These are phyloP conservation scores for Rheum nobile DNA, from an alignment of 148 eudicot genomes.

Conservation along the genomic window DNA sequence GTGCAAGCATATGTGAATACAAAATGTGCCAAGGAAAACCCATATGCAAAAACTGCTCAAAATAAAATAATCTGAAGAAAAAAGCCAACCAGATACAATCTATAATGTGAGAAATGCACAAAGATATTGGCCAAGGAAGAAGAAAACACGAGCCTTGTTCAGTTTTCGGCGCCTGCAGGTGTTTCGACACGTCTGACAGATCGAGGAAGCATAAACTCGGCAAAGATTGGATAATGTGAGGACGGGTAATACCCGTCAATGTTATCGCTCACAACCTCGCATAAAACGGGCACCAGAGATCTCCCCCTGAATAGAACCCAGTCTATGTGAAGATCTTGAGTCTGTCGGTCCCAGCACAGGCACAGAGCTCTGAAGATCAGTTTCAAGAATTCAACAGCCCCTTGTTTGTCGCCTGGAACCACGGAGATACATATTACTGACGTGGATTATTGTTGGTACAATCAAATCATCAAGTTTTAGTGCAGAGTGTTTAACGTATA, in stretches of 20 bases:
- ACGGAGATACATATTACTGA: not conserved
- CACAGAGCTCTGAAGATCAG: constrained; percentile 89
- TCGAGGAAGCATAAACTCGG: constrained; percentile 94
- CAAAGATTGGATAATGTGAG: constrained; percentile 84
- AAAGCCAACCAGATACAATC: not conserved
- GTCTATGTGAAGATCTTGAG: constrained; percentile 91
- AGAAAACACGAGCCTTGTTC: not conserved
- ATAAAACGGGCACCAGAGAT: constrained; percentile 68
- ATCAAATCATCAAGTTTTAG: not conserved
- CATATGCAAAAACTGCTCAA: not conserved
- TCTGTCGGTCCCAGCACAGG: constrained; percentile 99
- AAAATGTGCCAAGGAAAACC: not conserved
- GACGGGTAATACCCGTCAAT: constrained; percentile 87
- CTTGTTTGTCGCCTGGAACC: constrained; percentile 74
- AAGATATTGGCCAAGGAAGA: not conserved
- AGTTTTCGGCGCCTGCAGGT: constrained; percentile 29
- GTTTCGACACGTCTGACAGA: constrained; percentile 61
- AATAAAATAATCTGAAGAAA: not conserved
- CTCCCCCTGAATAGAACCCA: constrained; percentile 90
- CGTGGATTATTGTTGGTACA: not conserved
- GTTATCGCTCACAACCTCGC: constrained; percentile 82
- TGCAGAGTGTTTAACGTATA: constrained; percentile 14
- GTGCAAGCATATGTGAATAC: not conserved
- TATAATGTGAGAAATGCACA: not conserved
- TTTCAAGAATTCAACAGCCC: constrained; percentile 80